Evolutionary conservation across 768 basidiomycete species (phyloP), one percentile per base, ranked within the genome.

Genomic region (Tremella yokohamensis): DNA sequence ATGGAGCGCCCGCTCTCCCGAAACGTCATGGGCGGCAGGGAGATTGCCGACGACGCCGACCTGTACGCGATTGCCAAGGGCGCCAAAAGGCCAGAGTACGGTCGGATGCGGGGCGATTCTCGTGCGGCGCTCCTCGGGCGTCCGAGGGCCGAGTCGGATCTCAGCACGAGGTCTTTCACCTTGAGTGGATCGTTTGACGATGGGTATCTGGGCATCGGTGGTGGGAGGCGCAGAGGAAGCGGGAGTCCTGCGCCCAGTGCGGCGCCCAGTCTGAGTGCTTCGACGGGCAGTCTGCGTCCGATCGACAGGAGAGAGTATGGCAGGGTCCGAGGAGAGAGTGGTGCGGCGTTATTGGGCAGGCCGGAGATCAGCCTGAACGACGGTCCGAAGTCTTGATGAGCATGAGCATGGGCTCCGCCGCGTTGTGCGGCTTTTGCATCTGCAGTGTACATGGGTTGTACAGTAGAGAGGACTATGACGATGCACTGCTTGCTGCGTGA

Each of bases 1-100:
- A 48, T 15, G 25, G 40, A 47, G 40, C 54, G 49, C 3, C 45
- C 19, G 20, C 42, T n/a, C 18, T 34, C 26, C 20, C 44, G 40
- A 15, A 45, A 45, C 42, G 42, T 45, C n/a, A 40, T 37, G 37
- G 59, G 63, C n/a, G 69, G 69, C 3, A 58, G 71, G 39, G 62
- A 66, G 39, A 55, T 63, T 20, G 71, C 71, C 16, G 66, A 66
- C 44, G 66, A 73, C n/a, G 66, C 71, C 26, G 71, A 73, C 50
- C 15, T 29, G 13, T 70, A 68, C 54, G 71, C 71, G 9, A 44
- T 63, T 12, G 22, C 54, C 1, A 47, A 52, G 12, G 71, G 71
- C 8, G 64, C 55, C 9, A 57, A 57, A 40, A 20, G 71, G 37
- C 71, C 71, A 9, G 69, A 68, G 18, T 63, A 59, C 38, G 58